These are phyloP conservation scores for Geotrichum cucujoidarum DNA, from an alignment of 1,139 yeast species.

Conservation along the genomic window DNA sequence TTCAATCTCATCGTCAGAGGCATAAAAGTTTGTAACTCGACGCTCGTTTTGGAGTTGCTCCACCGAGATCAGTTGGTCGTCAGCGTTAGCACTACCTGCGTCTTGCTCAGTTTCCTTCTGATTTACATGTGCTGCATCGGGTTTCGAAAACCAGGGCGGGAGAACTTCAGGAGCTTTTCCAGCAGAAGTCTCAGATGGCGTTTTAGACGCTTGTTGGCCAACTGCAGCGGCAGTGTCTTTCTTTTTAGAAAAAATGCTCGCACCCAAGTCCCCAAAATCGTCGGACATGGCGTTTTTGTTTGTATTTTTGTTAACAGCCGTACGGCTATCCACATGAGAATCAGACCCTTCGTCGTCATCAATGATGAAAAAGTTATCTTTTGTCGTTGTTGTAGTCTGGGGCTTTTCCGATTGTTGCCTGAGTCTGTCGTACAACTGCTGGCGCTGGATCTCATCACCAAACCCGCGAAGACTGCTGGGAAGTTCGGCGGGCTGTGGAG, in stretches of 20 bases:
- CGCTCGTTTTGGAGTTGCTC: slow-evolving; percentile 4
- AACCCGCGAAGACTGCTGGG: slow-evolving; percentile 28
- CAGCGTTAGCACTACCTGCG: slow-evolving; percentile 22
- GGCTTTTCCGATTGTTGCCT: slow-evolving; percentile 3
- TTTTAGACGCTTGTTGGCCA: not conserved
- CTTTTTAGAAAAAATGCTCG: slow-evolving; percentile 10
- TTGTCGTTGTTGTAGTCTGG: not conserved
- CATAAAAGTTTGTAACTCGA: slow-evolving; percentile 16
- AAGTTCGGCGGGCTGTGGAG: slow-evolving; percentile 6
- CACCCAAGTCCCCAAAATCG: slow-evolving; percentile 8
- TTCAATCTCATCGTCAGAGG: slow-evolving; percentile 22
- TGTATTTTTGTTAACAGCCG: not conserved
- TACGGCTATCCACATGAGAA: no score
- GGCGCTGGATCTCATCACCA: slow-evolving; percentile 29
- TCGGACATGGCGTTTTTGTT: not conserved
- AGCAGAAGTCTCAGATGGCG: not conserved
- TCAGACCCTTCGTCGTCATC: slow-evolving; percentile 5
- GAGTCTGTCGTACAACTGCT: slow-evolving; percentile 26
- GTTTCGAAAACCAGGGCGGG: slow-evolving; percentile 13
- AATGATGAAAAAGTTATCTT: slow-evolving; percentile 11
- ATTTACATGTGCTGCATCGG: no score
- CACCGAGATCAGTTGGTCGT: slow-evolving; percentile 30
- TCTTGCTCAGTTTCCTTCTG: not conserved
- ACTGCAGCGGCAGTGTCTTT: not conserved
- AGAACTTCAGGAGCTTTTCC: not conserved